Percentiles rank a stretch among this genome's conserved stretches.
phyloP scores from a whole-genome alignment of 1,139 yeast species.

The Yamadazyma diospyri region DNA sequence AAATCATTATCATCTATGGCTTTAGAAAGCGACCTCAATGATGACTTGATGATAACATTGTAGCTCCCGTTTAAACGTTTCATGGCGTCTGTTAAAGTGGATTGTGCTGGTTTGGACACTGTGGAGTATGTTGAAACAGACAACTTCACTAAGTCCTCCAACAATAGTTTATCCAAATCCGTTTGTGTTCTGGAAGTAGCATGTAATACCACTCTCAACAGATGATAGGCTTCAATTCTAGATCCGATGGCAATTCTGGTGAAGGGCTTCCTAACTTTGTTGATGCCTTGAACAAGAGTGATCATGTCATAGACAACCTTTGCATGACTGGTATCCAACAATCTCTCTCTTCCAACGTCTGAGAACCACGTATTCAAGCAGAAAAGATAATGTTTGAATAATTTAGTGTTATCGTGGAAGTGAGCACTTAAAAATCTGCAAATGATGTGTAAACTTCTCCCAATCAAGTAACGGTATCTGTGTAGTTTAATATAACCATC shows the following conservation, averaged over 20 bases:
- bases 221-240: slow-evolving; percentile 74
- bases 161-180: slow-evolving; percentile 57
- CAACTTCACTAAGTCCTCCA: slow-evolving; percentile 66
- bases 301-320: slow-evolving; percentile 34
- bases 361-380: slow-evolving; percentile 78
- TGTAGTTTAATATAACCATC: slow-evolving; percentile 61
- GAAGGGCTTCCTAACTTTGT: slow-evolving; percentile 59
- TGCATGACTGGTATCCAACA: slow-evolving; percentile 54
- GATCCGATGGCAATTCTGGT: slow-evolving; percentile 79
- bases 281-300: slow-evolving; percentile 37
- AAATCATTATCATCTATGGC: slow-evolving; percentile 54
- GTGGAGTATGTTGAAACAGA: slow-evolving; percentile 72
- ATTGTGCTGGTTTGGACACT: slow-evolving; percentile 68
- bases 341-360: slow-evolving; percentile 75
- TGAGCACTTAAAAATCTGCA: slow-evolving; percentile 46
- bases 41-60: slow-evolving; percentile 42
- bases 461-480: slow-evolving; percentile 57
- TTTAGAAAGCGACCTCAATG: slow-evolving; percentile 47
- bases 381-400: slow-evolving; percentile 63
- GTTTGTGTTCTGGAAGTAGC: slow-evolving; percentile 75
- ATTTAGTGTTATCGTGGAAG: slow-evolving; percentile 65
- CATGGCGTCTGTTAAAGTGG: slow-evolving; percentile 66
- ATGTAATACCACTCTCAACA: slow-evolving; percentile 69
- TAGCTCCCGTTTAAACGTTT: slow-evolving; percentile 73
- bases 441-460: slow-evolving; percentile 62